Evolutionary conservation across 768 basidiomycete species (phyloP).

Genomic region (Serpula lacrymans): DNA sequence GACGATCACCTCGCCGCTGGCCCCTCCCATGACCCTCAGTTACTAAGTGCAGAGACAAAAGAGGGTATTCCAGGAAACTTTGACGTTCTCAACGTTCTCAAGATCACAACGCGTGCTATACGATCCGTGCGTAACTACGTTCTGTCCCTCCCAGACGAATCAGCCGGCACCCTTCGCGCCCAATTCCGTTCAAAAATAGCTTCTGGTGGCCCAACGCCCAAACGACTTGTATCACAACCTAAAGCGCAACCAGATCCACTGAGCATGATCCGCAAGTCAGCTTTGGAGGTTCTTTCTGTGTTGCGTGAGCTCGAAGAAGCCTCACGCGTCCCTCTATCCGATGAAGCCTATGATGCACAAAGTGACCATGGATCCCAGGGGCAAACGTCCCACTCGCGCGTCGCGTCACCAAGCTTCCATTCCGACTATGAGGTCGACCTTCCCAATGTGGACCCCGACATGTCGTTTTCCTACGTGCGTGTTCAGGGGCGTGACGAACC

Average conservation of each 20-base stretch:
- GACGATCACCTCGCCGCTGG: conserved; percentile 16
- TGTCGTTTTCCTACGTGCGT: conserved; percentile 65
- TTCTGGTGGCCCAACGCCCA: conserved; percentile 29
- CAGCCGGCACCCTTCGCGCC: conserved; percentile 48
- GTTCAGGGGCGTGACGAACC: conserved; percentile 62
- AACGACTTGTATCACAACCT: conserved; percentile 30
- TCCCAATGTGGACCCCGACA: conserved; percentile 47
- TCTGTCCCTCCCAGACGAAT: conserved; percentile 76
- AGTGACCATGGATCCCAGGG: conserved; percentile 57
- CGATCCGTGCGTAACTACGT: conserved; percentile 83
- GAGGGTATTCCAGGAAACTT: conserved; percentile 17
- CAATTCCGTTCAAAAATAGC: conserved; percentile 55
- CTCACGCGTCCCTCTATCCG: conserved; percentile 68
- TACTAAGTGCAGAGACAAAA: conserved; percentile 18
- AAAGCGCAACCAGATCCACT: conserved; percentile 54
- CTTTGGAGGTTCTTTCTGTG: conserved; percentile 78
- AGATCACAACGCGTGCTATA: conserved; percentile 76
- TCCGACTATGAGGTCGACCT: conserved; percentile 35
- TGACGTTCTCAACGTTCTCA: conserved; percentile 70
- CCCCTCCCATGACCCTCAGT: conserved; percentile 14
- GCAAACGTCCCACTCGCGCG: conserved; percentile 35
- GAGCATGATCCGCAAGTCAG: conserved; percentile 66
- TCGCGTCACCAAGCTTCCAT: conserved; percentile 40
- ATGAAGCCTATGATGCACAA: conserved; percentile 81
- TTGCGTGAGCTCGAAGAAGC: conserved; percentile 80